Evolutionary conservation across 345 rosid genomes (phyloP).

Genomic region (Salix udensis): DNA sequence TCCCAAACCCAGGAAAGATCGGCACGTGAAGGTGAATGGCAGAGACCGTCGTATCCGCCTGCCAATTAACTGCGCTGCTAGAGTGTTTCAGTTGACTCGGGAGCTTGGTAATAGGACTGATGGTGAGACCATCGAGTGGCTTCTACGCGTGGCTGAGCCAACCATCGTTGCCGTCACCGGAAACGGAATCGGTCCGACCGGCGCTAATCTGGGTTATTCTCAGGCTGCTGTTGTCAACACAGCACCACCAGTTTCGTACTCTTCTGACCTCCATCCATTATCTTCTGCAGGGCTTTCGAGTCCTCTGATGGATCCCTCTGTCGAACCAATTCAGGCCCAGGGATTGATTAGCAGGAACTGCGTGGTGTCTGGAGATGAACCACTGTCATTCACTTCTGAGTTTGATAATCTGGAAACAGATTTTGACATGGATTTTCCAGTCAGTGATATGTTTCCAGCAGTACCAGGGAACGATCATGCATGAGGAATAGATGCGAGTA

Average conservation of each 20-base stretch:
- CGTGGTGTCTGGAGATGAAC: not conserved
- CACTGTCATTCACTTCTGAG: not conserved
- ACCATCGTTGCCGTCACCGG: constrained; percentile 21
- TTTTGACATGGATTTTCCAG: not conserved
- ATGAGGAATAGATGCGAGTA: no score
- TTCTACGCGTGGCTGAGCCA: constrained; percentile 28
- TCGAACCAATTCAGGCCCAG: not conserved
- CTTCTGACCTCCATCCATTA: not conserved
- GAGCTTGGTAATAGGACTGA: constrained; percentile 28
- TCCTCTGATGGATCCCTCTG: not conserved
- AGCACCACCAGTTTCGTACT: not conserved
- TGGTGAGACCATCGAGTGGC: constrained; percentile 37
- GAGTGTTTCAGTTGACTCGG: constrained; percentile 27
- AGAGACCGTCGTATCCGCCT: constrained; percentile 27
- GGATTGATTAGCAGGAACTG: not conserved
- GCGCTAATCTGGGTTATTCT: not conserved
- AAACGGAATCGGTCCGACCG: not conserved
- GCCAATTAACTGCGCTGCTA: constrained; percentile 12
- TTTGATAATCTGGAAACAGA: not conserved
- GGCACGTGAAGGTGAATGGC: constrained; percentile 32
- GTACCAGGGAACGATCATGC: no score
- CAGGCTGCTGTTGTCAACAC: not conserved
- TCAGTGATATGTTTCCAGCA: no score
- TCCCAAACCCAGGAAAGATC: constrained; percentile 16
- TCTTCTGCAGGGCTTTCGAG: not conserved